Percentiles rank a stretch among this genome's conserved stretches.
Conservation (phyloP, 768 basidiomycete species). For the Termitomyces sp. region DNA sequence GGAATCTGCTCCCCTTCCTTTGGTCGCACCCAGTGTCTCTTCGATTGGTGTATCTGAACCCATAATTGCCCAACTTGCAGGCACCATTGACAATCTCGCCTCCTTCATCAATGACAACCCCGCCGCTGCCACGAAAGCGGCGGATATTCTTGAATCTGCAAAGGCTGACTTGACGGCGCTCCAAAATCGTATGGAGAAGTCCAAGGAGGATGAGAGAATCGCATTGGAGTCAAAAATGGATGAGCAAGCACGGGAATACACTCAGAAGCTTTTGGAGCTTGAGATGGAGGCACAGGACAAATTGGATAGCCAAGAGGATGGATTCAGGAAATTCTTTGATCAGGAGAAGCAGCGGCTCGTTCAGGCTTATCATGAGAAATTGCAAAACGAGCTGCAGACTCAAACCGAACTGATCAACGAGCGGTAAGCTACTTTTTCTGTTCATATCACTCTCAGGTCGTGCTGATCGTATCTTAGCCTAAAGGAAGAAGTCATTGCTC, state of each 20-base stretch:
- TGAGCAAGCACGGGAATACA: conserved; percentile 83
- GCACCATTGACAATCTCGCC: conserved; percentile 89
- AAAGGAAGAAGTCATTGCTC: conserved; percentile 90
- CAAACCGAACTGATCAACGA: conserved; percentile 95
- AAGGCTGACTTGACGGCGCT: conserved; percentile 77
- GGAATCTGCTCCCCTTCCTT: conserved; percentile 50
- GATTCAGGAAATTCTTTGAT: conserved; percentile 76
- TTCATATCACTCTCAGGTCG: background rate
- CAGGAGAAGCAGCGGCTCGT: conserved; percentile 70
- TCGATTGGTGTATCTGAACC: conserved; percentile 76
- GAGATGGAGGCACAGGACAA: conserved; percentile 86
- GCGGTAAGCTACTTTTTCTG: conserved; percentile 47
- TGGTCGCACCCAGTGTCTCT: conserved; percentile 75
- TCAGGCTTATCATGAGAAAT: conserved; percentile 77
- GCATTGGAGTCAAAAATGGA: conserved; percentile 64
- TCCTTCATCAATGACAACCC: conserved; percentile 77
- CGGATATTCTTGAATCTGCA: conserved; percentile 73
- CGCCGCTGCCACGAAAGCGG: conserved; percentile 57
- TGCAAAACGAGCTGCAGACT: conserved; percentile 77
- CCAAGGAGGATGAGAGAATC: conserved; percentile 73
- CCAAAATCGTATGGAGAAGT: conserved; percentile 67
- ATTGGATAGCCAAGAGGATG: conserved; percentile 80
- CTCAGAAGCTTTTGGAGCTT: conserved; percentile 69
- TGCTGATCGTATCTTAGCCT: conserved; percentile 42
- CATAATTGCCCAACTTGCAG: conserved; percentile 87